Evolutionary conservation across 2,329 filamentous ascomycete genomes (phyloP), one percentile per base, ranked within the genome.

Genomic region (Alternaria consortialis): DNA sequence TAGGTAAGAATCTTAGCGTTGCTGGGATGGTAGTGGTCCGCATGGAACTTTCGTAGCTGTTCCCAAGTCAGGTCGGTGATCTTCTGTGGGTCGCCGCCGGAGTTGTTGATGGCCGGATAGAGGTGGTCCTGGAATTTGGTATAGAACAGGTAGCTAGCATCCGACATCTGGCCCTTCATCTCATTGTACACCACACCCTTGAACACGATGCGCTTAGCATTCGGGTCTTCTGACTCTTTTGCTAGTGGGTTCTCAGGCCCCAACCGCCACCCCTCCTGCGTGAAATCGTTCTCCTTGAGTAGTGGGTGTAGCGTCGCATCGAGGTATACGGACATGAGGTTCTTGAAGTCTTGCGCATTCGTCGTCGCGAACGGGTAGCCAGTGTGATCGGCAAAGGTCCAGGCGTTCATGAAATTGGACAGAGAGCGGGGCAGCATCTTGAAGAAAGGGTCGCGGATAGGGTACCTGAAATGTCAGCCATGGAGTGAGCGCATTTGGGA

Each of bases 331-430:
- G 92, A 95, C 86, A 98, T 90, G 52, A 99, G 86, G 74, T 99
- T 99, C 80, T 91, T 91, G 80, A 95, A 99, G 74, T 99, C 95
- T 77, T 97, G 93, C 20, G 88, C 85, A 74, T 99, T 99, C 25
- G 95, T 99, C 2, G 95, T 99, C 58, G 95, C 94, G 79, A 99
- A 99, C 2, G 95, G 95, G 76, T 99, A 99, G 69, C 93, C 97
- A 11, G 95, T 99, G 78, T 99, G 94, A 74, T 98, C 94, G 23
- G 93, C 91, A 27, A 94, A 93, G 42, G 95, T 99, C 77, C 98
- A 97, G 63, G 95, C 95, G 79, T 99, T 99, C 95, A 99, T 99
- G 77, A 97, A 99, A 80, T 98, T 99, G 66, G 95, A 97, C n/a
- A 99, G 86, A 5, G 95, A 97, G 70, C 95, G 89, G 23, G 95